These are phyloP conservation scores for Pseudoperonospora humuli DNA, from an alignment of 352 stramenopile genomes.

Conservation along the genomic window DNA sequence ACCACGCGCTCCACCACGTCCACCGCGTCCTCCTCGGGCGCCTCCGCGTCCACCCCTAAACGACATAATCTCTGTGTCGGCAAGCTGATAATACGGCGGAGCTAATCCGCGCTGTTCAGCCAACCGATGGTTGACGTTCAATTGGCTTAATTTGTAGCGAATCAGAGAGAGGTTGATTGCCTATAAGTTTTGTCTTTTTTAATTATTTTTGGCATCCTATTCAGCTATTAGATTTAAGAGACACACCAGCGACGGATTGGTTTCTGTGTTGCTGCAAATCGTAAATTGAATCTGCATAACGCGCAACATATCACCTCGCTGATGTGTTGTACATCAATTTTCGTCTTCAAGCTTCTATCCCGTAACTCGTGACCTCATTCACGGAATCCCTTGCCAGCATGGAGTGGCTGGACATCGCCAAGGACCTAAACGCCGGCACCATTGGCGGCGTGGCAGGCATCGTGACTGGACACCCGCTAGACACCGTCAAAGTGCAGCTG, in stretches of 20 bases:
- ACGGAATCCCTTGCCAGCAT: constrained; percentile 24
- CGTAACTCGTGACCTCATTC: background rate
- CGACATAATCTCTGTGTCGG: constrained; percentile 31
- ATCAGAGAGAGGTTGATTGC: background rate
- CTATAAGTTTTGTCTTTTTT: too few relatives aligned
- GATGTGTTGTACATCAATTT: background rate
- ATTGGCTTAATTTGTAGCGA: constrained; percentile 10
- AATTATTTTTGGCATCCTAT: too few relatives aligned
- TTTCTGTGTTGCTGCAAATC: constrained; percentile 3
- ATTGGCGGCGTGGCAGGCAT: constrained; percentile 72
- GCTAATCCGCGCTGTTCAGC: constrained; percentile 12
- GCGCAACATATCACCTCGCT: constrained; percentile 1
- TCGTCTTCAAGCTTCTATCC: constrained; percentile 12
- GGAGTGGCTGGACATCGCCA: constrained; percentile 77
- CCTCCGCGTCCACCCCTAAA: constrained; percentile 49
- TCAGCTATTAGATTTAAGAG: too few relatives aligned
- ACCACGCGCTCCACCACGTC: constrained; percentile 37
- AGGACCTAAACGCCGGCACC: constrained; percentile 80
- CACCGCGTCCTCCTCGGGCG: constrained; percentile 35
- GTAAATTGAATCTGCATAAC: constrained; percentile 11
- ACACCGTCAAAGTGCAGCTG: constrained; percentile 83
- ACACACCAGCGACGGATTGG: too few relatives aligned
- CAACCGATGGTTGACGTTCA: constrained; percentile 24
- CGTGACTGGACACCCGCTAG: constrained; percentile 69
- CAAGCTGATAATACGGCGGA: constrained; percentile 2